Conservation (phyloP, 495 filamentous ascomycete species). For the Cudoniella acicularis region DNA sequence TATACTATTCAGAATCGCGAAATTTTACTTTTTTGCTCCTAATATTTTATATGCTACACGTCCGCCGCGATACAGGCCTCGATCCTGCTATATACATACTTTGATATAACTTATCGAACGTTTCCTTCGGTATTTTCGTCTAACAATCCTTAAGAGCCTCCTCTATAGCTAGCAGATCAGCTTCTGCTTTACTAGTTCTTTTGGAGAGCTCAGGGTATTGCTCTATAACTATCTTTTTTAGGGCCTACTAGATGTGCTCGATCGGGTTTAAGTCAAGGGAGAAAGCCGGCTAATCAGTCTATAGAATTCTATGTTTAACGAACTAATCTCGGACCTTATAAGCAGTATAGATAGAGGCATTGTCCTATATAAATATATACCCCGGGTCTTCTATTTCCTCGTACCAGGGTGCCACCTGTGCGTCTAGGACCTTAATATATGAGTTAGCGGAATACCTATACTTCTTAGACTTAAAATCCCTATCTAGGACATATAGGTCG, state of each 20-base stretch:
- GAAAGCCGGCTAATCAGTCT: not conserved
- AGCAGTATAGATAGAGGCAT: not conserved
- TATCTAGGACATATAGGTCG: not conserved
- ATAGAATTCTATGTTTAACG: not conserved
- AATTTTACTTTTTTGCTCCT: not conserved
- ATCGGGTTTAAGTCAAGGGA: constrained; percentile 6
- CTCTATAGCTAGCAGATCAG: not conserved
- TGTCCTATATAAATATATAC: constrained; percentile 6
- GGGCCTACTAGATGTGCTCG: not conserved
- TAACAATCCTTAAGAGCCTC: not conserved
- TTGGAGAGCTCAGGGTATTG: not conserved
- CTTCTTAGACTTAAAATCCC: constrained; percentile 6
- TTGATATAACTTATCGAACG: not conserved
- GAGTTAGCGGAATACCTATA: not conserved
- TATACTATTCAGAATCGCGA: not conserved
- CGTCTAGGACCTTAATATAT: constrained; percentile 1
- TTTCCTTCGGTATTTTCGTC: not conserved
- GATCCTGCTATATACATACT: not conserved
- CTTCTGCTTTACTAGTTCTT: not conserved
- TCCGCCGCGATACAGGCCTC: not conserved
- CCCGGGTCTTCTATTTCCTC: not conserved
- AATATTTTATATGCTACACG: constrained; percentile 4
- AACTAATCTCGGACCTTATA: not conserved
- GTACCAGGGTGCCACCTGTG: not conserved
- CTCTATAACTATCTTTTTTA: not conserved